Percentiles rank a stretch among this genome's conserved stretches.
Evolutionary conservation across 1,284 basidiomycete genomes (phyloP).

Genomic region (Leccinum pallidistipes): DNA sequence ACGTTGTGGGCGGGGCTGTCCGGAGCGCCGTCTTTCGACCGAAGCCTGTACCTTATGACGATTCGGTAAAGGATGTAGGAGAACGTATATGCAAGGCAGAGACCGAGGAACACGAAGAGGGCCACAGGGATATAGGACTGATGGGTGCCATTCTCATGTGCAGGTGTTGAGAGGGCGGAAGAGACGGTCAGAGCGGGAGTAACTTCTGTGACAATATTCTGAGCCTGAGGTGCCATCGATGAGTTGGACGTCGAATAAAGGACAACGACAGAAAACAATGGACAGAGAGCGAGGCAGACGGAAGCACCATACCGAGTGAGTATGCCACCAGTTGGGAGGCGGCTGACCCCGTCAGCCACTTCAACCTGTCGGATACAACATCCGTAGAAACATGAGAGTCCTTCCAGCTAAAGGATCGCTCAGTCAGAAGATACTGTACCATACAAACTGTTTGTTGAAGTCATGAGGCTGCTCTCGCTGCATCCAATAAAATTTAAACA

Average conservation of each 20-base stretch:
- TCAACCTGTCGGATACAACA: not conserved
- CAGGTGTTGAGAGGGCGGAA: conserved; percentile 3
- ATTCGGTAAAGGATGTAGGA: conserved; percentile 33
- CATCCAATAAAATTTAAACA: too few relatives aligned
- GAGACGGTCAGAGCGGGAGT: not conserved
- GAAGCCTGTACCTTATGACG: conserved; percentile 18
- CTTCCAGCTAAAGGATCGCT: too few relatives aligned
- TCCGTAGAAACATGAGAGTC: not conserved
- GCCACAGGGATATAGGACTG: conserved; percentile 18
- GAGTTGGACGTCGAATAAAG: conserved; percentile 2
- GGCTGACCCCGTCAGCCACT: conserved; percentile 25
- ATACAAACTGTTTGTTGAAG: too few relatives aligned
- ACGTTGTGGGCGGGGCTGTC: conserved; percentile 26
- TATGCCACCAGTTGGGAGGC: conserved; percentile 3
- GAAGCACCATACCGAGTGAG: conserved; percentile 9
- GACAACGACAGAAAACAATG: conserved; percentile 11
- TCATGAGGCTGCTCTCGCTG: too few relatives aligned
- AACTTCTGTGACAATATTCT: not conserved
- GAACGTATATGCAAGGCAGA: conserved; percentile 30
- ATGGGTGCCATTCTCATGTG: not conserved
- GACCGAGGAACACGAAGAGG: conserved; percentile 24
- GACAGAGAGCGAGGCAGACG: conserved; percentile 14
- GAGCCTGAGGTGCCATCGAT: conserved; percentile 29
- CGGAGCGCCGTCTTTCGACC: conserved; percentile 13
- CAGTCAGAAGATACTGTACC: too few relatives aligned